Evolutionary conservation across 257 asterid species (phyloP).

Genomic region (Solanum chmielewskii): DNA sequence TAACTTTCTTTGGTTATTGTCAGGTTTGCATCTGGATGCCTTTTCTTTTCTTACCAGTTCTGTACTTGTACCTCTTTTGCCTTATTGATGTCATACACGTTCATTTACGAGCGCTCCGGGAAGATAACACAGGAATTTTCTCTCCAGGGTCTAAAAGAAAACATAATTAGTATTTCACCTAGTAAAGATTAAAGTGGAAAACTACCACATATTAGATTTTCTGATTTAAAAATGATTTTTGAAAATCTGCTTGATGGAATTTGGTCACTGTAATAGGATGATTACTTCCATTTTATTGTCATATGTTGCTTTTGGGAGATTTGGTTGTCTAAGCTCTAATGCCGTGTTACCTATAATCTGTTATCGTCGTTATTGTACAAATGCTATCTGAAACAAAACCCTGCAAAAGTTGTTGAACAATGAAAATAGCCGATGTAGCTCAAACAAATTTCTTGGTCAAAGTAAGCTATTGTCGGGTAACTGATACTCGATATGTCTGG

Average conservation of each 20-base stretch:
- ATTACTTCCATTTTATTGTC: neutral
- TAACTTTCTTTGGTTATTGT: slow-evolving; percentile 77
- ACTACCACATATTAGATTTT: neutral
- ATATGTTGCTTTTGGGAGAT: neutral
- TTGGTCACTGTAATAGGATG: neutral
- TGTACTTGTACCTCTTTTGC: neutral
- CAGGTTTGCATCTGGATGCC: slow-evolving; percentile 33
- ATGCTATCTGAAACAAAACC: neutral
- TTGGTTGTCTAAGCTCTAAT: neutral
- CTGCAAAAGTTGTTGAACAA: neutral
- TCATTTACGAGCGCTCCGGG: neutral
- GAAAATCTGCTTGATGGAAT: neutral
- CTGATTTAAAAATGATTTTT: neutral
- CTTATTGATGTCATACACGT: neutral
- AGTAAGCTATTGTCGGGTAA: neutral
- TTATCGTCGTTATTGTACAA: neutral
- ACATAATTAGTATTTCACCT: neutral
- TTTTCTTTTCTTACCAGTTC: neutral
- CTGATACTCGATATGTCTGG: neutral
- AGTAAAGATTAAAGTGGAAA: neutral
- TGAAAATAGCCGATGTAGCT: neutral
- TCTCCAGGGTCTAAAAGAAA: neutral
- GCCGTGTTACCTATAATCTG: neutral
- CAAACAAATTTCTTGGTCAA: neutral
- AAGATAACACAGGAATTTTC: neutral